Evolutionary conservation across 2,329 filamentous ascomycete species (phyloP).

Genomic region (Ceratocystis diversiconidia): DNA sequence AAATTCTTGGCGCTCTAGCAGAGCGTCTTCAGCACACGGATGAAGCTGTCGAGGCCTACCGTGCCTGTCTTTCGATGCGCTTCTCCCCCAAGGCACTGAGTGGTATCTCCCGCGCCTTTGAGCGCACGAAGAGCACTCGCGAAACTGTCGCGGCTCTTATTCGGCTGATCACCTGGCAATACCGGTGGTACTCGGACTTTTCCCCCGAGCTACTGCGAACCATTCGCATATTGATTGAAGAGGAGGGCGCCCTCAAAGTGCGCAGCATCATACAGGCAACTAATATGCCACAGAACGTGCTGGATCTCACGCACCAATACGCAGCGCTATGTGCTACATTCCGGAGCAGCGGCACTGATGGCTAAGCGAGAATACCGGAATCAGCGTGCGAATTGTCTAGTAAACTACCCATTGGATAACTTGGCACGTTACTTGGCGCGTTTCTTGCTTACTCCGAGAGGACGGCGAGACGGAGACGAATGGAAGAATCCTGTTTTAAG

Average conservation of each 20-base stretch:
- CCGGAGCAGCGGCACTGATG: constrained; percentile 82
- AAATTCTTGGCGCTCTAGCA: constrained; percentile 85
- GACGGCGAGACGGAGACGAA: not conserved
- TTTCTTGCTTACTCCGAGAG: not conserved
- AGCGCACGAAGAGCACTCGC: constrained; percentile 62
- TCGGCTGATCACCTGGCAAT: constrained; percentile 90
- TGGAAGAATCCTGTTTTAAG: not conserved
- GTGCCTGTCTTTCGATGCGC: constrained; percentile 69
- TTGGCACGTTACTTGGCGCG: not conserved
- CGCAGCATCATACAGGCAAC: constrained; percentile 95
- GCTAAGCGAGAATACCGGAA: constrained; percentile 32
- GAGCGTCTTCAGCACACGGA: constrained; percentile 84
- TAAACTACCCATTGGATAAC: not conserved
- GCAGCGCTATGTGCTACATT: constrained; percentile 89
- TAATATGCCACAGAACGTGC: constrained; percentile 77
- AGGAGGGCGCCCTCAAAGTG: constrained; percentile 94
- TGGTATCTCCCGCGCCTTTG: constrained; percentile 68
- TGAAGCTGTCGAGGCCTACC: constrained; percentile 86
- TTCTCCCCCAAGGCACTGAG: constrained; percentile 89
- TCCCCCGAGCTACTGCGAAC: constrained; percentile 79
- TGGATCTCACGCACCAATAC: constrained; percentile 93
- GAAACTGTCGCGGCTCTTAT: constrained; percentile 78
- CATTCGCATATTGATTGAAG: constrained; percentile 85
- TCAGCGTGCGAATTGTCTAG: not conserved
- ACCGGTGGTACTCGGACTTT: constrained; percentile 98